Evolutionary conservation across 768 basidiomycete species (phyloP), one percentile per base, ranked within the genome.

Genomic region (Hebeloma cylindrosporum): DNA sequence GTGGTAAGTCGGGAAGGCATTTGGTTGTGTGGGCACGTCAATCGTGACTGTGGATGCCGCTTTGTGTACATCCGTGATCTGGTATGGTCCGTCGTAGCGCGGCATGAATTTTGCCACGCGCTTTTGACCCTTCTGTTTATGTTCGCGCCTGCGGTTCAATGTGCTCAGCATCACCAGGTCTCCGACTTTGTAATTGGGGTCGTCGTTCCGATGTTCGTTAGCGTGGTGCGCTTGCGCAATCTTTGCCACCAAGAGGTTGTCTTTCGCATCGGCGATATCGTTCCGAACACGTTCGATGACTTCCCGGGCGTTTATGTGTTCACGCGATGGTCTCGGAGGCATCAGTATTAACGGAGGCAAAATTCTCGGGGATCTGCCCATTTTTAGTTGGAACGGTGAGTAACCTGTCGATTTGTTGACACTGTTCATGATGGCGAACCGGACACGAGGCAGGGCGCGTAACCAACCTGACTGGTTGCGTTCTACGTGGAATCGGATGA

Each of bases 21-120:
- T 49, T 1, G 35, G 34, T 1, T 35, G 55, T 6, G 47, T 37
- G 0, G 59, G 59, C 0, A 64, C 30, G 4, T 63, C 44, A 0
- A 64, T 42, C 0, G 59, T 62, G 0, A 62, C 61, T 0, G 58
- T 57, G 2, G 63, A 67, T 0, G 43, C 41, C 0, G 37, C 34
- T 0, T 38, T 25, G 16, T 62, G 35, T 0, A 60, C 56, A 0
- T 52, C 35, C 0, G 48, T 27, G 5, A 75, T 47, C 0, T 5
- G 40, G 22, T 62, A 68, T 0, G 61, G 66, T 0, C 67, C 60
- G 40, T 74, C 60, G 11, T 38, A 67, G 0, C 58, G 35, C 0
- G 63, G 63, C 52, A 74, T 63, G 31, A 71, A 71, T 42, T 74
- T 74, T 0, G 67, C 68, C 0, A 50, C 54, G 0, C 58, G 56